Evolutionary conservation across 768 basidiomycete genomes (phyloP).

Genomic region (Kwoniella sp.): DNA sequence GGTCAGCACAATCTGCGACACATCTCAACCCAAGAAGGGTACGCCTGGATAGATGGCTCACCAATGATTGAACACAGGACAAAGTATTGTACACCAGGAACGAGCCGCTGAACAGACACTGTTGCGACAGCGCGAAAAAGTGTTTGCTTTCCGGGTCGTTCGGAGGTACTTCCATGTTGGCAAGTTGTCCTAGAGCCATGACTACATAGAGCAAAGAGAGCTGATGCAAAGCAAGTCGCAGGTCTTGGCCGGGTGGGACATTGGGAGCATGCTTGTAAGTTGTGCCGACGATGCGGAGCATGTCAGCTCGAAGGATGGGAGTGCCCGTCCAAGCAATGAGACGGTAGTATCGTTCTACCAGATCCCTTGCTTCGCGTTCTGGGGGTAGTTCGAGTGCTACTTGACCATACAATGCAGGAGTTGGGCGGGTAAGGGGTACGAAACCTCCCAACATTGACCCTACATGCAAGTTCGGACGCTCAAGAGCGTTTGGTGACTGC

Average conservation of each 20-base stretch:
- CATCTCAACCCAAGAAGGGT: too few species aligned
- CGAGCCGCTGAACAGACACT: background rate
- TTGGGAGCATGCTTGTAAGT: background rate
- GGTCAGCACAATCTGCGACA: too few species aligned
- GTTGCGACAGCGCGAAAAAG: background rate
- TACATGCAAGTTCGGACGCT: too few species aligned
- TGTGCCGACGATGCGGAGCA: too few species aligned
- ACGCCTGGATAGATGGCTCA: too few species aligned
- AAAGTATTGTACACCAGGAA: conserved; percentile 1
- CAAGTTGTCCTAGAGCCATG: background rate
- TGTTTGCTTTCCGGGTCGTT: conserved; percentile 2
- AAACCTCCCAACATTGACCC: too few species aligned
- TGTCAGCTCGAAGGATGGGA: background rate
- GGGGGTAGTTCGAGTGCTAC: too few species aligned
- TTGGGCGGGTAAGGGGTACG: too few species aligned
- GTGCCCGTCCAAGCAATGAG: background rate
- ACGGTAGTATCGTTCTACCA: background rate
- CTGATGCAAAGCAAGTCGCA: background rate
- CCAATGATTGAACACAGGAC: background rate
- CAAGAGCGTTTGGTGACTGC: too few species aligned
- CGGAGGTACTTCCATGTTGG: background rate
- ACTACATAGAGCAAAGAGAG: background rate
- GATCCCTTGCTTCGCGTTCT: background rate
- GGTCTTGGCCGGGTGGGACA: background rate
- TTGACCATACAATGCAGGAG: too few species aligned